A percentile compares a stretch with the other conserved stretches of the same genome.
These are phyloP conservation scores for Coemansia sp. DNA, from an alignment of 192 early-diverging fungal genomes.

Conservation along the genomic window DNA sequence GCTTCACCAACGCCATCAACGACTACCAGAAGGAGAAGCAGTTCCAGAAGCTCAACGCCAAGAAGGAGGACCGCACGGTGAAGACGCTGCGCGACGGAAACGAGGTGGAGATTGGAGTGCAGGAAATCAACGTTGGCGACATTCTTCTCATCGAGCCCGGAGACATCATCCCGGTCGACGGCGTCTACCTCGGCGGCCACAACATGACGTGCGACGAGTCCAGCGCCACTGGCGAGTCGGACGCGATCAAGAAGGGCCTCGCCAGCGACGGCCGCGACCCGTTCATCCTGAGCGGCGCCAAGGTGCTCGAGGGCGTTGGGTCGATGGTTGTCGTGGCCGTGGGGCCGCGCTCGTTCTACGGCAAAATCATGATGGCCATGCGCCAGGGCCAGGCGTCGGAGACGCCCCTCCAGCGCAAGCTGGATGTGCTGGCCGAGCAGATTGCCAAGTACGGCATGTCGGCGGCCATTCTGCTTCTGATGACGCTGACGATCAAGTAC, in stretches of 20 bases:
- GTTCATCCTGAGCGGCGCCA: slow-evolving; percentile 91
- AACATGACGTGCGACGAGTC: slow-evolving; percentile 89
- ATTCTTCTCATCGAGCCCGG: slow-evolving; percentile 83
- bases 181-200: slow-evolving; percentile 74
- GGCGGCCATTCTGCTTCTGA: slow-evolving; percentile 83
- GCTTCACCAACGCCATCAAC: slow-evolving; percentile 87
- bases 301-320: slow-evolving; percentile 88
- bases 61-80: slow-evolving; percentile 80
- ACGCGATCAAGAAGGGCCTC: slow-evolving; percentile 77
- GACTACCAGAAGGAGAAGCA: slow-evolving; percentile 88
- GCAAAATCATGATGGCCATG: slow-evolving; percentile 83
- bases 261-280: slow-evolving; percentile 57
- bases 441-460: slow-evolving; percentile 91
- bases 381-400: slow-evolving; percentile 69
- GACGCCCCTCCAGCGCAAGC: slow-evolving; percentile 91
- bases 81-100: slow-evolving; percentile 74
- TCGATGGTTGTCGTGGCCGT: slow-evolving; percentile 80
- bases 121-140: slow-evolving; percentile 88
- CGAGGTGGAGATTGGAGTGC: slow-evolving; percentile 70
- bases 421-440: slow-evolving; percentile 80
- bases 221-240: slow-evolving; percentile 89
- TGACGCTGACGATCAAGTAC: slow-evolving; percentile 82
- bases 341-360: slow-evolving; percentile 85
- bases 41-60: slow-evolving; percentile 83
- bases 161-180: slow-evolving; percentile 86